Conservation (phyloP, 169 alveolate species). For the Plasmodium relictum region DNA sequence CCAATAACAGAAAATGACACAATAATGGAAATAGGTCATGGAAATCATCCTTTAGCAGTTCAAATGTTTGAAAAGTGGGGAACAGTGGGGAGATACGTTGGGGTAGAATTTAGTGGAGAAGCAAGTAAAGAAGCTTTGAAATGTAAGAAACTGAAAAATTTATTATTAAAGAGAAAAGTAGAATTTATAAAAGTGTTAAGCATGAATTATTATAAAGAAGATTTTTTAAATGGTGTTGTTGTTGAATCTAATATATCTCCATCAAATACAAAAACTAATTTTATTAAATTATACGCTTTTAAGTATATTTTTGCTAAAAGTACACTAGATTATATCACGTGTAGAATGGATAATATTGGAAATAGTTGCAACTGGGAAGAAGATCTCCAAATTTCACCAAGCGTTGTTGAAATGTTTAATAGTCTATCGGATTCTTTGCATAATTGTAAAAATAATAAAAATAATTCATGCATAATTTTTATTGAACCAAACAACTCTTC, state of each 20-base stretch:
- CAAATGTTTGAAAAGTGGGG: constrained; percentile 79
- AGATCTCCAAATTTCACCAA: constrained; percentile 83
- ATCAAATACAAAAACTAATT: constrained; percentile 32
- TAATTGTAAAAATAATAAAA: constrained; percentile 27
- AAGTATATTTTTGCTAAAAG: constrained; percentile 81
- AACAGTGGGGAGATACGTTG: constrained; percentile 62
- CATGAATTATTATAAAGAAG: constrained; percentile 58
- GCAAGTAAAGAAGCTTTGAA: constrained; percentile 79
- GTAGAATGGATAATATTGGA: constrained; percentile 77
- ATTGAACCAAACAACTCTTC: constrained; percentile 80
- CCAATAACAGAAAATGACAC: constrained; percentile 72
- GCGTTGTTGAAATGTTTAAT: constrained; percentile 85
- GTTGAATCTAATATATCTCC: constrained; percentile 47
- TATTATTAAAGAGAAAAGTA: constrained; percentile 52
- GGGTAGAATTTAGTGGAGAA: constrained; percentile 80
- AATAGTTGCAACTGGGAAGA: constrained; percentile 81
- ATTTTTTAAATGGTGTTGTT: constrained; percentile 42
- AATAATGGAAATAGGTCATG: constrained; percentile 86
- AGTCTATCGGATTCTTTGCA: constrained; percentile 80
- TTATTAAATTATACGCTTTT: constrained; percentile 34
- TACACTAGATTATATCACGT: constrained; percentile 84
- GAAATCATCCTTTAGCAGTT: constrained; percentile 85
- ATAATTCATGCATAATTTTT: constrained; percentile 41
- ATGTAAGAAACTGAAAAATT: constrained; percentile 50
- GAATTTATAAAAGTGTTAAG: constrained; percentile 55